Evolutionary conservation across 1,139 yeast genomes (phyloP), one percentile per base, ranked within the genome.

Genomic region (Blastobotrys proliferans): DNA sequence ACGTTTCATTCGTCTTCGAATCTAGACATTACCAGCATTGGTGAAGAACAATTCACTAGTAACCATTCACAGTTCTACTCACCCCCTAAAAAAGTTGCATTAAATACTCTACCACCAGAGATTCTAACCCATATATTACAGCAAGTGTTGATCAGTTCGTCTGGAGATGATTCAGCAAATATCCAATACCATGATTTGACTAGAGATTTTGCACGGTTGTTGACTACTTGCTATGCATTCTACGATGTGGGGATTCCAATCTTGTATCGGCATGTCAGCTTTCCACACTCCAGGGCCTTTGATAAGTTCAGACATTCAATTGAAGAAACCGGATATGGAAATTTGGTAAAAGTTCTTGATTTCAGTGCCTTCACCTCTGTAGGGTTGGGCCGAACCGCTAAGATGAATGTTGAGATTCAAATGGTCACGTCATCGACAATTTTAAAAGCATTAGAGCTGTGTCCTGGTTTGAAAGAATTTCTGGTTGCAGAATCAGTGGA

Each of bases 331-430:
- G 33, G 72, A 66, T 48, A 70, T 76, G 88, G 95, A 6, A 72
- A 74, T 46, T 77, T 77, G 54, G 92, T 85, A 20, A 79, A 81
- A 54, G 81, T 82, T 47, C 74, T 88, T 56, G 97, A 88, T 65
- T 88, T 88, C 58, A 85, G 84, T 57, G 92, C 86, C 50, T 83
- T 88, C 60, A 87, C 97, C 0, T 83, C 94, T 1, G 82, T 90
- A 41, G 97, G 97, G 0, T 70, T 88, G 41, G 97, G 97, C 3
- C 71, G 96, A 50, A 84, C 96, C 0, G 86, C 86, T 6, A 76
- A 83, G 53, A 87, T 87, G 95, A 88, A 85, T 64, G 81, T 79
- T 62, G 94, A 85, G 63, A 88, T 88, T 53, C 94, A 87, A 63
- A 85, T 87, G 85, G 87, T 88, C 34, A 88, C 96, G 0, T 72